Evolutionary conservation across 768 basidiomycete species (phyloP).

Genomic region (Suillus subaureus): DNA sequence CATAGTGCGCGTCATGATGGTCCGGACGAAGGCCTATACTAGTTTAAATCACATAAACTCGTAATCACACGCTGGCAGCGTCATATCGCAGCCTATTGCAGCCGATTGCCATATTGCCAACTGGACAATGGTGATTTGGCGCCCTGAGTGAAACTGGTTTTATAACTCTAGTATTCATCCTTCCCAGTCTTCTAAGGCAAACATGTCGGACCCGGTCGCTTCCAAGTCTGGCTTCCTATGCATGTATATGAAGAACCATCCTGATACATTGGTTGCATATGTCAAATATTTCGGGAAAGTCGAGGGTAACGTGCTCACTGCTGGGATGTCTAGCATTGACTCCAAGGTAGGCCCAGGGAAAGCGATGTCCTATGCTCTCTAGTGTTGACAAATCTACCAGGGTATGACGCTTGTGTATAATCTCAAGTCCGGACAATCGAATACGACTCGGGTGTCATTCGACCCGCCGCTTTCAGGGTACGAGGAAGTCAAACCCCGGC

Average conservation of each 20-base stretch:
- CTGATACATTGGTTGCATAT: conserved; percentile 84
- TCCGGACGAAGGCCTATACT: too few relatives aligned
- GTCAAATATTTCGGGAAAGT: conserved; percentile 45
- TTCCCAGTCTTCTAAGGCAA: neutral
- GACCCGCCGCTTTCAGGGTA: conserved; percentile 75
- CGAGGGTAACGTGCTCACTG: conserved; percentile 51
- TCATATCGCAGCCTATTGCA: too few relatives aligned
- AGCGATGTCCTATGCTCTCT: neutral
- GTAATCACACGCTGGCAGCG: too few relatives aligned
- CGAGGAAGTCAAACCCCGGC: conserved; percentile 79
- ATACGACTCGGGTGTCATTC: conserved; percentile 55
- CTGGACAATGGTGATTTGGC: too few relatives aligned
- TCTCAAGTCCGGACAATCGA: conserved; percentile 47
- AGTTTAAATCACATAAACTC: too few relatives aligned
- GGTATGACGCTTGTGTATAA: conserved; percentile 72
- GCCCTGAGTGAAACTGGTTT: too few relatives aligned
- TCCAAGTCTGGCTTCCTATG: conserved; percentile 51
- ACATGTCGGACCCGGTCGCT: conserved; percentile 73
- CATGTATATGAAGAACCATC: conserved; percentile 60
- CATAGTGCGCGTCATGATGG: too few relatives aligned
- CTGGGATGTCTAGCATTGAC: conserved; percentile 72
- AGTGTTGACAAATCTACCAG: conserved; percentile 34
- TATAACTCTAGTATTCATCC: too few relatives aligned
- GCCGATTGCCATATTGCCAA: too few relatives aligned
- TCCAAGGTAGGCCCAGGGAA: conserved; percentile 48